Base-by-base conservation (phyloP, 192 early-diverging fungal species). In the Backusella luteola region DNA sequence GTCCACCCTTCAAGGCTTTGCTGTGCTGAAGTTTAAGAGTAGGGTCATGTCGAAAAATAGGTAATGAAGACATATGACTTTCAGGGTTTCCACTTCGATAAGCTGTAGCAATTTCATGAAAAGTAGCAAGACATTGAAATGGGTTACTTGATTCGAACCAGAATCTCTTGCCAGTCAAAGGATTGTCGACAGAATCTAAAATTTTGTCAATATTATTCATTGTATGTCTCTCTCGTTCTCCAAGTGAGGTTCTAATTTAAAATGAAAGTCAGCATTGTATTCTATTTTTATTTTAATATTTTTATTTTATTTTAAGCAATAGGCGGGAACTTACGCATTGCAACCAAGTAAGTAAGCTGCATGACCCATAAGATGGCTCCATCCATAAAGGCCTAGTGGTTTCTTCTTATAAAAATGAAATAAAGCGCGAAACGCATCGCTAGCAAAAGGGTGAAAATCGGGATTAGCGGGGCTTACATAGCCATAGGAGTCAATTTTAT, bases 401-500 rank as follows among this genome's bases (percentile, higher is more conserved):
- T 93, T 93, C 4, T 88, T 91, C 71, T 89, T 86, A 11, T 92
- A 86, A 84, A 99, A 99, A 46, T 86, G 70, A 23, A 99, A 87
- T 68, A 99, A 75, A 15, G 96, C 96, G 78, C 97, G 94, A 77
- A 94, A 96, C 73, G 97, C 80, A 85, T 99, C 97, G 83, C 97
- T 95, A 63, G 94, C 96, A 42, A 99, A 89, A 81, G 97, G 97
- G 85, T 97, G 97, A 49, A 98, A 90, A 75, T 93, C 90, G 3
- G 94, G 91, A 46, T 96, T 95, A 35, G 98, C 96, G 56, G 97
- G 95, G 75, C 97, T 97, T 3, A 96, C 96, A 71, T 95, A 91
- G 23, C 97, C 97, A 66, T 96, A 91, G 88, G 98, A 99, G 82
- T 99, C 97, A 73, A 98, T 79, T 79, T 96, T 96, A 84, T 98